Conservation (phyloP, 192 early-diverging fungal genomes). For the Podila epigama region DNA sequence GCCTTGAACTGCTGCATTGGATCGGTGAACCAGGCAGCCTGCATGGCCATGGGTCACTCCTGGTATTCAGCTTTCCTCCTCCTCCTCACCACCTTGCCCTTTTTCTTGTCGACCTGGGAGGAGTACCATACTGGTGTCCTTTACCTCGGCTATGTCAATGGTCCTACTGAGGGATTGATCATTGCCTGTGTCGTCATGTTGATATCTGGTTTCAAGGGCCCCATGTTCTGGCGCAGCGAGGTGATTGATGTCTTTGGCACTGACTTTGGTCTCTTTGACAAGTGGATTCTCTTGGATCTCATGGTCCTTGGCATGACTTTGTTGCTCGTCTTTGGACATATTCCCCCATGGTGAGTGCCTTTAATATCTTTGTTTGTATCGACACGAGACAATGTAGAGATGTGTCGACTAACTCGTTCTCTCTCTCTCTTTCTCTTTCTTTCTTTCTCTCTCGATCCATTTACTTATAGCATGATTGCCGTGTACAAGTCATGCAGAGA, state of each 20-base stretch:
- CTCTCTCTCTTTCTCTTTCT: too few species aligned
- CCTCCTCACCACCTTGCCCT: constrained; percentile 73
- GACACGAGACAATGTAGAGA: too few species aligned
- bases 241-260: constrained; percentile 36
- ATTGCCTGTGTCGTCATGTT: constrained; percentile 68
- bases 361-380: not conserved
- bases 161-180: constrained; percentile 87
- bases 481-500: constrained; percentile 60
- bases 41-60: constrained; percentile 76
- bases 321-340: constrained; percentile 58
- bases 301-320: constrained; percentile 53
- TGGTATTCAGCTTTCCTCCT: constrained; percentile 67
- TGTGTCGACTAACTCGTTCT: too few species aligned
- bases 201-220: constrained; percentile 74
- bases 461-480: constrained; percentile 43
- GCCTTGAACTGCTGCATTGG: constrained; percentile 85
- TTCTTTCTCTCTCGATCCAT: not conserved
- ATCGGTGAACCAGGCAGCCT: constrained; percentile 75
- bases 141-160: constrained; percentile 85
- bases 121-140: constrained; percentile 89
- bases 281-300: constrained; percentile 49
- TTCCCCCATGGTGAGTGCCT: constrained; percentile 58
- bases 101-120: constrained; percentile 90
- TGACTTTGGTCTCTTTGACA: constrained; percentile 51
- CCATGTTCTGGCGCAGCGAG: constrained; percentile 42